Evolutionary conservation across 768 basidiomycete species (phyloP).

Genomic region (Rhizopogon salebrosus): DNA sequence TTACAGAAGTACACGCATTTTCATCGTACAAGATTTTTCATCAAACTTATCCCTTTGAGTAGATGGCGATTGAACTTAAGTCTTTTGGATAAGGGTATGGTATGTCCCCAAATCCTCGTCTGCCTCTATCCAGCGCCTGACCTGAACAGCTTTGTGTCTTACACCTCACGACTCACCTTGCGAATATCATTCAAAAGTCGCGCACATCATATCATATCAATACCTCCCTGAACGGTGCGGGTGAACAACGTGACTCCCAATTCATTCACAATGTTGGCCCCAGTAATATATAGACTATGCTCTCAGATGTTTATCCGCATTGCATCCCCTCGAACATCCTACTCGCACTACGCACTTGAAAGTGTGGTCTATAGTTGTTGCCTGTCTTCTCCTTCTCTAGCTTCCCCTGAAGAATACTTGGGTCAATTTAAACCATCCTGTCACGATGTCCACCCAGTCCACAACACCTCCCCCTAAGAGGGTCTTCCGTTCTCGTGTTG

Average conservation of each 20-base stretch:
- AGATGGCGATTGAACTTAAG: too few species aligned
- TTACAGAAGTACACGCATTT: too few species aligned
- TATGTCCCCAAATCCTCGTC: not conserved
- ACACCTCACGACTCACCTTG: slow-evolving; percentile 12
- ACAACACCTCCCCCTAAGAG: slow-evolving; percentile 30
- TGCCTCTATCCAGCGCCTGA: not conserved
- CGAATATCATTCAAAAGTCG: slow-evolving; percentile 29
- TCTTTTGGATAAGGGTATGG: too few species aligned
- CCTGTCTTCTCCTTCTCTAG: slow-evolving; percentile 2
- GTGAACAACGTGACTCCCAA: slow-evolving; percentile 18
- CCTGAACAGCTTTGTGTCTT: too few species aligned
- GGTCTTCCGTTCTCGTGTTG: slow-evolving; percentile 55
- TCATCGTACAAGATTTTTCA: too few species aligned
- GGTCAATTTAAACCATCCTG: slow-evolving; percentile 7
- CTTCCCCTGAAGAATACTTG: not conserved
- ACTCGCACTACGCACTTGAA: slow-evolving; percentile 7
- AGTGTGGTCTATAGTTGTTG: not conserved
- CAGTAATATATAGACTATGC: slow-evolving; percentile 24
- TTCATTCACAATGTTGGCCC: slow-evolving; percentile 22
- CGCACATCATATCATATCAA: slow-evolving; percentile 29
- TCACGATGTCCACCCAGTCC: slow-evolving; percentile 14
- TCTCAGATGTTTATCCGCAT: slow-evolving; percentile 16
- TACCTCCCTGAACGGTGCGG: slow-evolving; percentile 14
- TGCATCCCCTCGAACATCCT: slow-evolving; percentile 12
- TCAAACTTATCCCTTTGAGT: too few species aligned